Evolutionary conservation across 768 basidiomycete genomes (phyloP).

Genomic region (Tylopilus cervinicoccineus): DNA sequence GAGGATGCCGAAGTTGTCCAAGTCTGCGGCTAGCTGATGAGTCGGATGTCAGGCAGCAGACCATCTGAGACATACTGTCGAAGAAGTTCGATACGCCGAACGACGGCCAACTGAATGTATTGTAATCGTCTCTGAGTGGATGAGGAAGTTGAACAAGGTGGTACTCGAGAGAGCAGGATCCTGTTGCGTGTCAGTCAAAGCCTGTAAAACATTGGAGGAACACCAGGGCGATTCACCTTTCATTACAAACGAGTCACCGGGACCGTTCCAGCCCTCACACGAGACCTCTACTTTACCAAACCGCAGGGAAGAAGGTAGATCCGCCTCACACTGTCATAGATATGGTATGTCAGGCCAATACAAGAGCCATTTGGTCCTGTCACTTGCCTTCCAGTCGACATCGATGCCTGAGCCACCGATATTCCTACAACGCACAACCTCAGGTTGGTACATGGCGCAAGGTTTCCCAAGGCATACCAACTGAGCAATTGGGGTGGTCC

Average conservation of each 20-base stretch:
- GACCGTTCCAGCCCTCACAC: slow-evolving; percentile 86
- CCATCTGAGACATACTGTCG: slow-evolving; percentile 16
- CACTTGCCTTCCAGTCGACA: slow-evolving; percentile 85
- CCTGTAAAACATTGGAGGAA: background rate
- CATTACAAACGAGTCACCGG: slow-evolving; percentile 81
- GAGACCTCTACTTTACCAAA: slow-evolving; percentile 84
- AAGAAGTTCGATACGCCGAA: slow-evolving; percentile 16
- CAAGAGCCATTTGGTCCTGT: background rate
- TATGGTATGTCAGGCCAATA: slow-evolving; percentile 8
- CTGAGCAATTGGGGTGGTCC: slow-evolving; percentile 70
- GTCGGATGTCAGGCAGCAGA: background rate
- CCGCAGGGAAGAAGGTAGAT: slow-evolving; percentile 76
- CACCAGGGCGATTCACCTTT: slow-evolving; percentile 52
- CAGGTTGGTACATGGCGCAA: slow-evolving; percentile 74
- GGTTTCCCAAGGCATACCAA: slow-evolving; percentile 76
- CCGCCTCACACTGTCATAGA: slow-evolving; percentile 74
- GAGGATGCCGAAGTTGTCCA: slow-evolving; percentile 43
- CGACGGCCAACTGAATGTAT: slow-evolving; percentile 4
- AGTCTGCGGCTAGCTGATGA: slow-evolving; percentile 31
- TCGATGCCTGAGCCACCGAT: slow-evolving; percentile 73
- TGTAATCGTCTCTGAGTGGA: slow-evolving; percentile 24
- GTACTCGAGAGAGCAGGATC: slow-evolving; percentile 86
- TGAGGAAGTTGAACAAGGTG: slow-evolving; percentile 66
- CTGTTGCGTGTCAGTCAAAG: slow-evolving; percentile 34
- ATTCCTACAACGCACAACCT: slow-evolving; percentile 81